Evolutionary conservation across 2,329 filamentous ascomycete genomes (phyloP).

Genomic region (Penicillium janthinellum): DNA sequence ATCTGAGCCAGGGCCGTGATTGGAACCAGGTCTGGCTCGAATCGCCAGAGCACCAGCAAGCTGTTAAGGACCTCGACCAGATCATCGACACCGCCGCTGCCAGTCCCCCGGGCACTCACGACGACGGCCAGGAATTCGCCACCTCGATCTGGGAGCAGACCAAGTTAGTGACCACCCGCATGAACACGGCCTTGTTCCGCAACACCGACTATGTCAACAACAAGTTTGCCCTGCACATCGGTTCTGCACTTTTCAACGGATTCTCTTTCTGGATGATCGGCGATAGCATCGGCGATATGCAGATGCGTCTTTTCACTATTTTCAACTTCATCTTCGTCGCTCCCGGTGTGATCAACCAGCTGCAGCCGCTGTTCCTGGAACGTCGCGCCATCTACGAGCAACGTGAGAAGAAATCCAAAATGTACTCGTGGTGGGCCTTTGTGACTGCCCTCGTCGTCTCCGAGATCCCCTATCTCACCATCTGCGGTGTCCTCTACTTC

Average conservation of each 20-base stretch:
- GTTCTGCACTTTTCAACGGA: constrained; percentile 51
- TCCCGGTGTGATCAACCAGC: constrained; percentile 45
- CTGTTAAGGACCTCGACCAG: constrained; percentile 64
- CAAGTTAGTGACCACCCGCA: constrained; percentile 65
- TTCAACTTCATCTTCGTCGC: constrained; percentile 64
- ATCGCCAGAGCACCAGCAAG: constrained; percentile 59
- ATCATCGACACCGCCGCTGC: constrained; percentile 55
- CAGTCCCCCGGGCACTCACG: constrained; percentile 47
- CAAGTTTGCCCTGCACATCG: constrained; percentile 61
- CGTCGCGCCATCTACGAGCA: constrained; percentile 66
- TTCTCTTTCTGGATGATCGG: constrained; percentile 70
- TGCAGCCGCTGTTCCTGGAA: constrained; percentile 72
- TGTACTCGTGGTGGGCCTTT: constrained; percentile 76
- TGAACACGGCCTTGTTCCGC: constrained; percentile 66
- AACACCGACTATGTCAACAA: constrained; percentile 69
- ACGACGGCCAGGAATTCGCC: constrained; percentile 62
- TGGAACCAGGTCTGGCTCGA: constrained; percentile 74
- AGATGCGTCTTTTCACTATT: constrained; percentile 70
- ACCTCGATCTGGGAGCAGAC: constrained; percentile 65
- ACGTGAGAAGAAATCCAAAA: constrained; percentile 69
- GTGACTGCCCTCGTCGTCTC: constrained; percentile 67
- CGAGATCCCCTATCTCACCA: constrained; percentile 68
- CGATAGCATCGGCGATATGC: constrained; percentile 64
- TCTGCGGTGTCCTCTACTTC: constrained; percentile 68
- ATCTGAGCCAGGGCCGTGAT: constrained; percentile 56